Evolutionary conservation across 2,329 filamentous ascomycete genomes (phyloP), one percentile per base, ranked within the genome.

Genomic region (Macrophomina phaseolina): DNA sequence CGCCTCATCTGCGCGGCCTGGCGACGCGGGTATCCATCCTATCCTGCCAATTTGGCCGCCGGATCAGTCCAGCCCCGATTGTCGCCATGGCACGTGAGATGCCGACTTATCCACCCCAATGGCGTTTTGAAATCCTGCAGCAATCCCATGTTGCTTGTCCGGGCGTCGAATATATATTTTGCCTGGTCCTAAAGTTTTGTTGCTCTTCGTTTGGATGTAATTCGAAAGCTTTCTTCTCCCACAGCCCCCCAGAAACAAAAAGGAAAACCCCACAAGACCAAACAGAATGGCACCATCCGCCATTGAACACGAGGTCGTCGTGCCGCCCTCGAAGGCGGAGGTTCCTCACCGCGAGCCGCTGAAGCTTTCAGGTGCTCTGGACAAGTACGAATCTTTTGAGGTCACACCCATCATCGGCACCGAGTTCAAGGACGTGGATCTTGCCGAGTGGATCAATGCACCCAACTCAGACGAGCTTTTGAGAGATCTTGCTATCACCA

Each of bases 391-490:
- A 68, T 81, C 81, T 2, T 86, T 88, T 66, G 88, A 90, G 38
- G 78, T 85, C 4, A 90, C 88, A 1, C 88, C 88, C 0, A 78
- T 84, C 49, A 89, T 90, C 66, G 89, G 88, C 4, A 82, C 83
- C 6, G 89, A 90, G 72, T 90, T 84, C 68, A 80, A 83, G n/a
- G 82, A 81, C 14, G 71, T 85, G 40, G 85, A 89, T 68, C 80
- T 90, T 0, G 84, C 84, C 5, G 88, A 91, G 40, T 87, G 91
- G 46, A 80, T 92, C 5, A 79, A 87, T 34, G 85, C 87, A 0
- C 81, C 85, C 0, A 88, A 91, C 72, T 82, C 87, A 0, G 88
- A 91, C 63, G 85, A 88, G 52, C 79, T 90, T 23, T 74, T 91
- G 30, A 83, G 86, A 0, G 90, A 91, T 71, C 80, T 92, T 0